Evolutionary conservation across 768 basidiomycete species (phyloP), one percentile per base, ranked within the genome.

Genomic region (Russula sp.): DNA sequence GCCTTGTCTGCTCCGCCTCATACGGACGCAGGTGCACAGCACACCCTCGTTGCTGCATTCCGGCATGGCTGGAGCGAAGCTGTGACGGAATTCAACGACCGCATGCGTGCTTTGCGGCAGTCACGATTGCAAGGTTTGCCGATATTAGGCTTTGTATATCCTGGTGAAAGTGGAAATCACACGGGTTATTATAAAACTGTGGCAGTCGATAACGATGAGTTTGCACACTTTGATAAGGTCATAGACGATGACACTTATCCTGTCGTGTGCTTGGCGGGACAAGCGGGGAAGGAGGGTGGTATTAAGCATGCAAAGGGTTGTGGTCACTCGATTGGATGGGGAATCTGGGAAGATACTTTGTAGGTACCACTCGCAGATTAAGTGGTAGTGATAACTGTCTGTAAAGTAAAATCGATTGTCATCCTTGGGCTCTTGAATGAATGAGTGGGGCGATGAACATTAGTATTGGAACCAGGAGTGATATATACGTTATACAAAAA

Each of bases 61-160:
- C 76, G 76, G 68, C 75, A 72, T 32, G 88, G 87, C 16, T 88
- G 87, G 87, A 70, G 71, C 2, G 80, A 84, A 65, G 87, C 86
- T 5, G 66, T 88, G 49, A 70, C 74, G 16, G 79, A 79, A 50
- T 73, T 88, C 25, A 77, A 80, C 35, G 71, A 69, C 6, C 74
- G 84, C 58, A 65, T 83, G 57, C 67, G 68, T 53, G 73, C 77
- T 7, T 51, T 35, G 11, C 43, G 36, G 7, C 51, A 18, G 64
- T 83, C 80, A 32, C 80, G 78, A 67, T 71, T 64, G 45, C 81
- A 82, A 60, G 80, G 80, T 1, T 63, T 77, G 36, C 73, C 72
- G 35, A 70, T 82, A 43, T 69, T 85, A 73, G 71, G 72, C 14
- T 77, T 81, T 58, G 66, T 67, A 13, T 69, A 66, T 11, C 66